phyloP scores from a whole-genome alignment of 345 rosid species.

The Conringia planisiliqua region DNA sequence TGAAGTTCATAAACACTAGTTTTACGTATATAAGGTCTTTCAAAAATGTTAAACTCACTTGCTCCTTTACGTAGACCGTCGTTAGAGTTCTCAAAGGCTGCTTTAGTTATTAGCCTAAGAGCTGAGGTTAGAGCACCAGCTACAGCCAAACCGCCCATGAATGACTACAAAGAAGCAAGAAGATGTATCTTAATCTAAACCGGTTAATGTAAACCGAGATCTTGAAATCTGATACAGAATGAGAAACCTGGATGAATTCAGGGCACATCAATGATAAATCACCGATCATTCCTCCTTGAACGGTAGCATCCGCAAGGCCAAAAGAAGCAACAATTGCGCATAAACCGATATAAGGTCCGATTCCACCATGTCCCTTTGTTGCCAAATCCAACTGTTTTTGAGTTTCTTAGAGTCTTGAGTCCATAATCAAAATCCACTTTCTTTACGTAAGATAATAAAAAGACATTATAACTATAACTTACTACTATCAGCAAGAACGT shows the following conservation, averaged over 20 bases:
- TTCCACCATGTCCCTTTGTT: conserved; percentile 73
- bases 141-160: conserved; percentile 75
- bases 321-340: conserved; percentile 62
- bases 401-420: not conserved
- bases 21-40: not conserved
- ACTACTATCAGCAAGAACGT: conserved; percentile 69
- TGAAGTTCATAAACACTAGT: not conserved
- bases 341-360: conserved; percentile 62
- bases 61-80: conserved; percentile 78
- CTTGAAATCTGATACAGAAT: not conserved
- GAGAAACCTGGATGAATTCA: conserved; percentile 81
- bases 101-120: conserved; percentile 66
- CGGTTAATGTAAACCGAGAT: not conserved
- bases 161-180: conserved; percentile 49
- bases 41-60: conserved; percentile 39
- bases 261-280: conserved; percentile 58
- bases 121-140: conserved; percentile 78
- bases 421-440: not conserved
- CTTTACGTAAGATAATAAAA: not conserved
- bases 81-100: conserved; percentile 53
- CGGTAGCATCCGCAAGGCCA: conserved; percentile 80
- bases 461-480: conserved; percentile 27
- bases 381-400: conserved; percentile 60
- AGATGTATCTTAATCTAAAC: not conserved
- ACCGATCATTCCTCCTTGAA: conserved; percentile 27